phyloP scores from a whole-genome alignment of 2,329 filamentous ascomycete genomes.

The Parascedosporium putredinis region DNA sequence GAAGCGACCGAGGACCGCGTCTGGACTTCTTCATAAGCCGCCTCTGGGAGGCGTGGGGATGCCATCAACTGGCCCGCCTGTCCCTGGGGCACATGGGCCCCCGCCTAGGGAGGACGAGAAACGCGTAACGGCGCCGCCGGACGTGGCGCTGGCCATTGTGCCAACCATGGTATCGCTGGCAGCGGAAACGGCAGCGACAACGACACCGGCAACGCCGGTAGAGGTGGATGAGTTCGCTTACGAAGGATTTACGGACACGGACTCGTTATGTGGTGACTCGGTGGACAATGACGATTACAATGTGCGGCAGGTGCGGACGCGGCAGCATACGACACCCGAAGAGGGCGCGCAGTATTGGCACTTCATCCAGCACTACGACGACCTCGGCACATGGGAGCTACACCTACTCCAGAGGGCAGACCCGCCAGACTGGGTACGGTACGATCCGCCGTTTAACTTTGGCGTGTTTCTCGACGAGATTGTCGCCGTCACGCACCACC shows the following conservation, averaged over 20 bases:
- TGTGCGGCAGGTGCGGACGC: constrained; percentile 41
- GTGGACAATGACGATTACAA: constrained; percentile 40
- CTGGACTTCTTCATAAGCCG: too few species aligned
- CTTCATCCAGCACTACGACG: constrained; percentile 22
- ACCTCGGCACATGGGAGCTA: constrained; percentile 36
- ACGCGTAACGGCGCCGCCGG: too few species aligned
- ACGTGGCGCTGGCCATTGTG: too few species aligned
- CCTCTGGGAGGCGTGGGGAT: too few species aligned
- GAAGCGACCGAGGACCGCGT: constrained; percentile 11
- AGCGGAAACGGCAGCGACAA: background rate
- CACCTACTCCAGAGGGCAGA: constrained; percentile 37
- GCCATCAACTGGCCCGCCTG: too few species aligned
- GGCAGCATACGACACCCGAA: constrained; percentile 32
- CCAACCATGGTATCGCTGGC: background rate
- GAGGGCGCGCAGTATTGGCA: constrained; percentile 47
- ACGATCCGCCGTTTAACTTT: constrained; percentile 40
- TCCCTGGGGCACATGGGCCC: too few species aligned
- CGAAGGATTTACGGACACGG: constrained; percentile 39
- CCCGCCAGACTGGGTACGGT: constrained; percentile 37
- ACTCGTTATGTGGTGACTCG: constrained; percentile 36
- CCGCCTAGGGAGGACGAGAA: too few species aligned
- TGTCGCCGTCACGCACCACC: constrained; percentile 32
- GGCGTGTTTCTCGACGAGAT: constrained; percentile 37
- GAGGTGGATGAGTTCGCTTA: constrained; percentile 29
- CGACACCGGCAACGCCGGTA: constrained; percentile 10